Conservation (phyloP, 1,284 basidiomycete genomes). For the Anthracocystis walkeri region DNA sequence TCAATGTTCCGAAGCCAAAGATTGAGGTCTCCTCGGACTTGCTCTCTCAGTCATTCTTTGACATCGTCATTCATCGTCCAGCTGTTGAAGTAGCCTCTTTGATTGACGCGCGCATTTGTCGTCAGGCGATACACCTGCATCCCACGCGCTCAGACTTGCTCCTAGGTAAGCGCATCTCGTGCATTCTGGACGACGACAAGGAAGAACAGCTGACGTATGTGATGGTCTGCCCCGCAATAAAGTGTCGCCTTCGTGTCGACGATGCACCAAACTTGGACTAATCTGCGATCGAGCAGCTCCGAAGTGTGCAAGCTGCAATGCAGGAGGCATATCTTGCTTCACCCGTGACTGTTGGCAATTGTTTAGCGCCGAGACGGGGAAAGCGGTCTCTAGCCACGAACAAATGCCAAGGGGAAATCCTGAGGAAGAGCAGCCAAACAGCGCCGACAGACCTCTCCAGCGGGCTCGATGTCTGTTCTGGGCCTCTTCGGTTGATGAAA, state of each 20-base stretch:
- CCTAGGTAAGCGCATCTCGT: slow-evolving; percentile 5
- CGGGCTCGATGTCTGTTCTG: slow-evolving; percentile 14
- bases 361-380: slow-evolving; percentile 8
- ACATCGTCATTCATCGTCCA: not conserved
- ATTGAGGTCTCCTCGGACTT: not conserved
- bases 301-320: slow-evolving; percentile 1
- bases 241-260: slow-evolving; percentile 12
- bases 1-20: not conserved
- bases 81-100: too few species aligned
- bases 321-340: not conserved
- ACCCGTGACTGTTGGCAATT: not conserved
- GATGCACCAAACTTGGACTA: not conserved
- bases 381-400: not conserved
- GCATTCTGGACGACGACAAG: not conserved
- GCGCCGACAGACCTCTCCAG: not conserved
- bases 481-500: slow-evolving; percentile 27
- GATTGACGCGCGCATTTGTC: slow-evolving; percentile 3
- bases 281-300: slow-evolving; percentile 12
- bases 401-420: not conserved
- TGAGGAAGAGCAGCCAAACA: not conserved
- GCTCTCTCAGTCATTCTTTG: slow-evolving; percentile 6
- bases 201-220: not conserved
- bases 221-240: not conserved
- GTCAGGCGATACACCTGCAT: slow-evolving; percentile 8
- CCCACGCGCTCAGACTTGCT: slow-evolving; percentile 8